Percentiles rank a stretch among this genome's conserved stretches.
Evolutionary conservation across 1,139 yeast species (phyloP).

Genomic region (Williopsis jadinii): DNA sequence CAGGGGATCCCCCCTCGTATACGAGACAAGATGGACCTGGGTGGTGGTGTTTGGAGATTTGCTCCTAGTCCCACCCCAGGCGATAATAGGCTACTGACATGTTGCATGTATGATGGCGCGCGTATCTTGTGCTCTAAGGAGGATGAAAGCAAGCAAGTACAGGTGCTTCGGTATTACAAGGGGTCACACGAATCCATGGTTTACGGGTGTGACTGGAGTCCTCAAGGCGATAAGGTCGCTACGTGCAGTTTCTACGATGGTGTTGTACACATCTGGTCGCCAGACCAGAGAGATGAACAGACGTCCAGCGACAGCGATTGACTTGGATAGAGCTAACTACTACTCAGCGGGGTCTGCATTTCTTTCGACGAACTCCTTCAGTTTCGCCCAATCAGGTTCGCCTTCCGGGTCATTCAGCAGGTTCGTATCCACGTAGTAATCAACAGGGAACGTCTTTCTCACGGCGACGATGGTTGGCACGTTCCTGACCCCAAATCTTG

Average conservation of each 20-base stretch:
- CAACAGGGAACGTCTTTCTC: conserved; percentile 58
- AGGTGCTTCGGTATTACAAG: conserved; percentile 44
- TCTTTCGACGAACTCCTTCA: conserved; percentile 51
- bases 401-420: conserved; percentile 28
- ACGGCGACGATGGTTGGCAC: conserved; percentile 66
- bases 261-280: conserved; percentile 67
- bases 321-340: not conserved
- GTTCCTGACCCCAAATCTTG: conserved; percentile 46
- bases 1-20: conserved; percentile 44
- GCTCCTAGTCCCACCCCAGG: conserved; percentile 47
- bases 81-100: conserved; percentile 49
- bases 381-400: conserved; percentile 43
- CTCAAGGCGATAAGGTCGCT: conserved; percentile 39
- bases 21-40: conserved; percentile 43
- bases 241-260: conserved; percentile 92
- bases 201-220: conserved; percentile 89
- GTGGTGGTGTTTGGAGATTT: conserved; percentile 95
- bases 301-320: too few relatives aligned
- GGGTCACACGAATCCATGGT: conserved; percentile 87
- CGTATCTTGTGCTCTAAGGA: conserved; percentile 37
- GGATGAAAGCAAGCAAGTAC: conserved; percentile 23
- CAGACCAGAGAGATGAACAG: conserved; percentile 10
- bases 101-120: conserved; percentile 97
- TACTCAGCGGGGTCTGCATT: conserved; percentile 27
- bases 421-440: conserved; percentile 37